Base-by-base conservation (phyloP, 2,329 filamentous ascomycete species). In the Fusarium begoniae region DNA sequence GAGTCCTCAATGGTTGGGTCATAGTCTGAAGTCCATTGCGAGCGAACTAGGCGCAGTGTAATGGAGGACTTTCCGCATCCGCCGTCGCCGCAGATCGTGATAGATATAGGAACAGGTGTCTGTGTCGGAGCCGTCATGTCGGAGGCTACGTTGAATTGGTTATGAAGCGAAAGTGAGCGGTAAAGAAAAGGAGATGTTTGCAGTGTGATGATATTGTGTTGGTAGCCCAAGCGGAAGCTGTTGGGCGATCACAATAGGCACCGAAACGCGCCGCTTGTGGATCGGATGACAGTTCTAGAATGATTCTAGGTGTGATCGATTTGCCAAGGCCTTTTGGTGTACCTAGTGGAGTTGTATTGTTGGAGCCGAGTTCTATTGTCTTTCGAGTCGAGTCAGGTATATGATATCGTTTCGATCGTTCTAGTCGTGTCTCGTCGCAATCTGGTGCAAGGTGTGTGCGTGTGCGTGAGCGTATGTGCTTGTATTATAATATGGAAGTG, bases 11-110 rank as follows among this genome's bases (percentile, higher is more conserved):
- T 94, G 41, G 92, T 94, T 22, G 92, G 92, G 83, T 94, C 92
- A 83, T 94, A 94, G 81, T 95, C 93, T 77, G 92, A 92, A 13
- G 93, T 96, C 93, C 94, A 96, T 84, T 94, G 90, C 69, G 91
- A 93, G 78, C 93, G 91, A 61, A 96, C 94, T 47, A 96, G 90
- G 59, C 94, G 92, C 68, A 96, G 86, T 22, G 94, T 96, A 80
- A 96, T 95, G 75, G 92, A 94, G 5, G 93, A 95, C 85, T 96
- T 96, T 79, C 93, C 93, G 81, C 92, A 94, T 69, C 94, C 94
- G 79, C 94, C 94, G 81, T 96, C 94, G 80, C 94, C 94, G 84
- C 93, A 96, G 82, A 96, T 94, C 65, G 94, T 96, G 80, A 96
- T 94, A 73, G 91, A 88, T 79, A 92, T 91, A 70, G 89, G 89